Evolutionary conservation across 495 filamentous ascomycete species (phyloP), one percentile per base, ranked within the genome.

Genomic region (Astrothelium macrocarpum): DNA sequence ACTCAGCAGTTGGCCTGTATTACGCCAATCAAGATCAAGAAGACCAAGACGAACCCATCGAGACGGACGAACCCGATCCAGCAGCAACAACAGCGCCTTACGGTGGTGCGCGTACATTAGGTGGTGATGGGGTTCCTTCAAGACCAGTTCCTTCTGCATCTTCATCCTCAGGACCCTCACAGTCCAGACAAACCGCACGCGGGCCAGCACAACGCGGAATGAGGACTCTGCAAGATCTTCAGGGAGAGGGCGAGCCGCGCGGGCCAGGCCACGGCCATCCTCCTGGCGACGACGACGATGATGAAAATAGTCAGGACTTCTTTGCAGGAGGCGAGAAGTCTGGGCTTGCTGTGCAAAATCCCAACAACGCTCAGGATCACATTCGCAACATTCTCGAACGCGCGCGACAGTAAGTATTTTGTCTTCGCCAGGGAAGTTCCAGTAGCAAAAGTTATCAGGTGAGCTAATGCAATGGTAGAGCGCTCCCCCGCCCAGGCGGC

Each of bases 311-410:
- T 7, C 84, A 90, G 62, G 90, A 97, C 72, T 81, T 96, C 59
- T 98, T 95, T 73, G 88, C 94, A 9, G 94, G 94, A 60, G 94
- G 94, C 53, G 94, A 96, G 78, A 98, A 98, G 77, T 96, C 92
- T 26, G 95, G 92, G 5, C 76, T 97, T 32, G 95, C 94, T 2
- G 91, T 98, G 61, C 90, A 97, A 72, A 92, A 97, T 72, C 94
- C 94, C 0, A 79, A 82, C 26, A 75, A 70, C 45, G 77, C 87
- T 18, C 83, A 84, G 69, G 84, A 83, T 71, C 84, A 87, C 36
- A 82, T 90, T 69, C 80, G 84, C 58, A 84, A 94, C 72, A 90
- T 97, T 61, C 76, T 98, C 25, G 84, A 91, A 67, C 88, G 89
- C 68, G 94, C 93, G 12, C 84, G 81, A 71, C 83, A 81, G 90